These are phyloP conservation scores for Chlorella sp. DNA, from an alignment of 139 green algal genomes.

Conservation along the genomic window DNA sequence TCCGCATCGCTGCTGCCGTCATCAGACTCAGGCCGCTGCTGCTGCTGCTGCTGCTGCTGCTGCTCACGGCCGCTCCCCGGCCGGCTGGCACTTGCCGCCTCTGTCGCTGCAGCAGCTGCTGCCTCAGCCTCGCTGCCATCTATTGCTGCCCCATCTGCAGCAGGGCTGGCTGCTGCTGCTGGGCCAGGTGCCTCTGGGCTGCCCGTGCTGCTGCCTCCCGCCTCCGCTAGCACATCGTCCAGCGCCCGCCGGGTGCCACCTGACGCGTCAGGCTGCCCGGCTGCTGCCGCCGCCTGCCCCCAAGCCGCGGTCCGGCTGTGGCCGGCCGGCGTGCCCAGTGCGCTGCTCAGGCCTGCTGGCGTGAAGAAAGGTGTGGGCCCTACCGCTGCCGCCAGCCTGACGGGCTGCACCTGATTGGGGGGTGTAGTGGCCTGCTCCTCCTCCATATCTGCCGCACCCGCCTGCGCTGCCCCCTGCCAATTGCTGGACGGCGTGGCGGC, in stretches of 20 bases:
- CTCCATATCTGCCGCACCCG: background rate
- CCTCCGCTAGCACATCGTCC: background rate
- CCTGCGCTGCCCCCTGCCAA: background rate
- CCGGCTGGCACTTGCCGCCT: background rate
- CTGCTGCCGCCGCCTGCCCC: background rate
- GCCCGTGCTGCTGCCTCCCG: conserved; percentile 1
- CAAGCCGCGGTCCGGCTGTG: too few species aligned
- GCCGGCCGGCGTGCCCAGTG: background rate
- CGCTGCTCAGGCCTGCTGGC: conserved; percentile 2
- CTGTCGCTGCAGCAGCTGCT: conserved; percentile 26
- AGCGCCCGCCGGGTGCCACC: background rate
- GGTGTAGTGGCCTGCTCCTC: background rate
- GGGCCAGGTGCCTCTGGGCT: background rate
- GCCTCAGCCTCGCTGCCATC: background rate
- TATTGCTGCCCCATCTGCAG: background rate
- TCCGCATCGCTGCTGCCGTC: conserved; percentile 4
- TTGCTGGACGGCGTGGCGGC: background rate
- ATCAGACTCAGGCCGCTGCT: conserved; percentile 8
- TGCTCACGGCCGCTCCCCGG: background rate
- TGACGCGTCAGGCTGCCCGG: background rate
- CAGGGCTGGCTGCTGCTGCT: background rate
- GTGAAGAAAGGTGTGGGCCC: conserved; percentile 29
- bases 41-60: conserved; percentile 39
- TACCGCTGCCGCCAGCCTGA: background rate
- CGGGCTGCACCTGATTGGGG: background rate